These are phyloP conservation scores for Juglanconis juglandina DNA, from an alignment of 2,329 filamentous ascomycete species.

Conservation along the genomic window DNA sequence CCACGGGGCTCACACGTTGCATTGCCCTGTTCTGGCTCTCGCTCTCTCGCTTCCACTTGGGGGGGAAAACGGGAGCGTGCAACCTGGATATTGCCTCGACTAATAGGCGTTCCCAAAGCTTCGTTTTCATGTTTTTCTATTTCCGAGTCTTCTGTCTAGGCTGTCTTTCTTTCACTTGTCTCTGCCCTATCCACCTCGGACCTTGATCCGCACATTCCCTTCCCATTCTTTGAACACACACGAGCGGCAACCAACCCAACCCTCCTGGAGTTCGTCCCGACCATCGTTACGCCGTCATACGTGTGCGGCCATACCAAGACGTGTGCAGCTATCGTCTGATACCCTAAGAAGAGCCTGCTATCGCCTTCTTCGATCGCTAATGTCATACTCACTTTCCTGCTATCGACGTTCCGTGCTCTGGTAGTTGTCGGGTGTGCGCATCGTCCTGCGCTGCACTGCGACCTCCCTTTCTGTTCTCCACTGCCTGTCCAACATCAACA, in stretches of 20 bases:
- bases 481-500: slow-evolving; percentile 15
- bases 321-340: slow-evolving; percentile 9
- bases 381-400: slow-evolving; percentile 6
- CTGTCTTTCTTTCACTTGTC: background rate
- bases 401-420: background rate
- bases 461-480: background rate
- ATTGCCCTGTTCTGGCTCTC: background rate
- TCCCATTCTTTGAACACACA: slow-evolving; percentile 2
- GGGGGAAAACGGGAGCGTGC: background rate
- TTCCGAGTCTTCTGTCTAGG: background rate
- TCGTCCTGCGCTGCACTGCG: background rate
- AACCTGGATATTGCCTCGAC: background rate
- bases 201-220: background rate
- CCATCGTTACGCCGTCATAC: background rate
- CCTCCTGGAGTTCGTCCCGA: background rate
- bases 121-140: background rate
- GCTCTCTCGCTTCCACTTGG: background rate
- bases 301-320: background rate
- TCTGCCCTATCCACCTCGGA: background rate
- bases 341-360: background rate
- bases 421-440: slow-evolving; percentile 13
- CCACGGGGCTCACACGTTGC: background rate
- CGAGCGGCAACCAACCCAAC: background rate
- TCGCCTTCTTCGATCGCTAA: slow-evolving; percentile 4
- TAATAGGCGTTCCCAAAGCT: background rate